Evolutionary conservation across 108 stramenopile genomes (phyloP), one percentile per base, ranked within the genome.

Genomic region (Licmophora abbreviata): DNA sequence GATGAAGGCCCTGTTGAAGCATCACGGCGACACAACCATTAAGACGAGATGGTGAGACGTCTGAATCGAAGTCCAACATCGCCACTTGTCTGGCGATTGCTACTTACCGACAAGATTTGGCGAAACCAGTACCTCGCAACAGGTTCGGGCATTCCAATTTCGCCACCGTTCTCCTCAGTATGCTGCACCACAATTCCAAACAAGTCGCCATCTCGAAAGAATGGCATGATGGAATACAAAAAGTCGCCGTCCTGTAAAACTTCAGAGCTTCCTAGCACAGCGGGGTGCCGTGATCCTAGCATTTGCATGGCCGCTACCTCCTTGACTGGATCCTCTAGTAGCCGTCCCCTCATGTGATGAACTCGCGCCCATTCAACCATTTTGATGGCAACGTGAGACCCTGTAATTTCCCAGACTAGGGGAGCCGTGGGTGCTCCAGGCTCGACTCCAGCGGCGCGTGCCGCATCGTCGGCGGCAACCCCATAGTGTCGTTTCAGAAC

Each of bases 291-390:
- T 31, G n/a, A 15, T 60, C 85, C 90, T 32, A 87, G 62, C 17
- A 71, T 57, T 48, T 94, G 93, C 74, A 92, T 74, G 7, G 79
- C 85, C 11, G 83, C 78, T n/a, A 90, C 70, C 50, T 94, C 93
- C 64, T 94, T 92, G 48, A 91, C 57, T 0, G 93, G 93, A 40
- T 94, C 88, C 74, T 95, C 94, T 38, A 89, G 56, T 22, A 87
- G 51, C 14, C 79, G 42, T 26, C 92, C 88, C 21, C 89, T 54
- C 70, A 74, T 74, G 24, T 65, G 78, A 54, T 86, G 81, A 3
- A 93, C 83, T 24, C 71, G 64, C 11, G 67, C 63, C 92, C 92
- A 93, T 57, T 85, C 81, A 5, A 94, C 67, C 73, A 87, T 85
- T 69, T 94, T 94, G n/a, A 94, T 85, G 4, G 93, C 93, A 21